These are phyloP conservation scores for Ogataea trehaloabstinens DNA, from an alignment of 805 yeast species.

Conservation along the genomic window DNA sequence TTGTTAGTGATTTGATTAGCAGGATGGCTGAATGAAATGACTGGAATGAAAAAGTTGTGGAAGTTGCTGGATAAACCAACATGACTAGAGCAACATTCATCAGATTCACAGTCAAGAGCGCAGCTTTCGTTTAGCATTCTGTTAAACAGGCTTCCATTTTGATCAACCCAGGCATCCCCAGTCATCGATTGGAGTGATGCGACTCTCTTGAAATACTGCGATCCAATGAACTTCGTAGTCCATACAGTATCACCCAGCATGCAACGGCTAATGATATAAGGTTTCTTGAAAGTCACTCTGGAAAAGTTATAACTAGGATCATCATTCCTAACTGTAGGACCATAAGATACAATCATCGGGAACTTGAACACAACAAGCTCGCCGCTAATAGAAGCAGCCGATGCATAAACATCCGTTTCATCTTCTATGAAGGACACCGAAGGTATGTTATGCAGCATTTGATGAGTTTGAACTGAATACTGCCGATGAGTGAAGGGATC, in stretches of 20 bases:
- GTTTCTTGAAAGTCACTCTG: constrained; percentile 34
- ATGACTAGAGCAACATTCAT: constrained; percentile 40
- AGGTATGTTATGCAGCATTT: constrained; percentile 55
- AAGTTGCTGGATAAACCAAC: constrained; percentile 37
- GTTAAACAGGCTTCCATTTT: constrained; percentile 25
- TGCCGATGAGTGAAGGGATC: constrained; percentile 13
- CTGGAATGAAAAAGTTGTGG: constrained; percentile 27
- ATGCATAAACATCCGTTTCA: constrained; percentile 27
- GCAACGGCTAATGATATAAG: constrained; percentile 29
- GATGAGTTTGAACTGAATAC: constrained; percentile 34
- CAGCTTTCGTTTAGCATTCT: constrained; percentile 41
- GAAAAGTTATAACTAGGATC: constrained; percentile 5
- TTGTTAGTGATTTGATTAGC: constrained; percentile 7
- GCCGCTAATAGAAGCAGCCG: constrained; percentile 43
- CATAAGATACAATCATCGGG: constrained; percentile 12
- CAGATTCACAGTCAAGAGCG: constrained; percentile 37
- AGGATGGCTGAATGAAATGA: constrained; percentile 20
- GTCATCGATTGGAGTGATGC: constrained; percentile 43
- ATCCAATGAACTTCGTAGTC: constrained; percentile 44
- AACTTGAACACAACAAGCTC: constrained; percentile 43
- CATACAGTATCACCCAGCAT: constrained; percentile 50
- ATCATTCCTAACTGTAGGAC: constrained; percentile 9
- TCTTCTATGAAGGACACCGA: constrained; percentile 40
- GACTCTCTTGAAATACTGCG: constrained; percentile 47
- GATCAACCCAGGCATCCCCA: constrained; percentile 42